Conservation (phyloP, 2,329 filamentous ascomycete species). For the Dichotomopilus funicola region DNA sequence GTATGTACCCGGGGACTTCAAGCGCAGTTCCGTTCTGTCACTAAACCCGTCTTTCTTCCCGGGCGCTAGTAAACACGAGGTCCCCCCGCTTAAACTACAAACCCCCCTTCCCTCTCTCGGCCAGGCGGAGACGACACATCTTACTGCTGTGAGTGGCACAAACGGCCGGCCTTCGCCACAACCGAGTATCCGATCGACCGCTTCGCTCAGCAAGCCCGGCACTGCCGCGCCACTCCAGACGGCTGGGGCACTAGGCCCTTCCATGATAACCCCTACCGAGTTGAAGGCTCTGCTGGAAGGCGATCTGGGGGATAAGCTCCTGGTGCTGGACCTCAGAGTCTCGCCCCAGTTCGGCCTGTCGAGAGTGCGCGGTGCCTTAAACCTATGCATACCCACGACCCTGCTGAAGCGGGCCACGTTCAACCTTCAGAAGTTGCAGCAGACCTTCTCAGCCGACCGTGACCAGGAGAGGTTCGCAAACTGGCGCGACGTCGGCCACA, state of each 20-base stretch:
- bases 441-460: constrained; percentile 69
- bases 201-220: constrained; percentile 25
- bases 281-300: constrained; percentile 51
- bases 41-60: constrained; percentile 36
- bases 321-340: constrained; percentile 81
- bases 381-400: constrained; percentile 91
- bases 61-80: constrained; percentile 41
- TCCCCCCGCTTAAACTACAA: constrained; percentile 37
- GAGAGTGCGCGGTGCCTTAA: constrained; percentile 73
- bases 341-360: constrained; percentile 73
- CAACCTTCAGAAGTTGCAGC: constrained; percentile 77
- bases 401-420: constrained; percentile 86
- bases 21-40: constrained; percentile 46
- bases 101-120: constrained; percentile 27
- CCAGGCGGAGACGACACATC: constrained; percentile 25
- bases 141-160: constrained; percentile 37
- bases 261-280: constrained; percentile 47
- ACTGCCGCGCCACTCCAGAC: constrained; percentile 49
- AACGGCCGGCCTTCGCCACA: constrained; percentile 50
- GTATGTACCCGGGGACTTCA: constrained; percentile 48
- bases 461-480: constrained; percentile 67
- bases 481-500: constrained; percentile 68
- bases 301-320: constrained; percentile 36
- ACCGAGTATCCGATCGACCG: constrained; percentile 40
- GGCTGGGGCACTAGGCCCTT: constrained; percentile 40